Base-by-base conservation (phyloP, 2,329 filamentous ascomycete species). In the Colletotrichum abscissum region DNA sequence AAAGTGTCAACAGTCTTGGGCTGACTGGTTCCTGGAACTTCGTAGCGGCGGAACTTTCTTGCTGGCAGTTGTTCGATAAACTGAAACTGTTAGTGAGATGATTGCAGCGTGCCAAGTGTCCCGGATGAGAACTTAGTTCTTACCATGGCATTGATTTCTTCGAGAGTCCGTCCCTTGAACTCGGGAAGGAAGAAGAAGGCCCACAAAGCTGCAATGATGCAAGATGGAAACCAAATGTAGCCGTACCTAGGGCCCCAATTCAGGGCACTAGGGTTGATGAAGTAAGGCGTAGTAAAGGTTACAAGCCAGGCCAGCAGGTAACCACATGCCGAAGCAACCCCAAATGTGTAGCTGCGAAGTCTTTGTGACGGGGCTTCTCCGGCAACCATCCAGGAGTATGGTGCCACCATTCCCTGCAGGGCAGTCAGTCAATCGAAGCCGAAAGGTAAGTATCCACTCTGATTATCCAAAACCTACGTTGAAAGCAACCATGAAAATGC, bases 201-300 rank as follows among this genome's bases (percentile, higher is more conserved):
- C 62, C 62, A 64, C 24, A 64, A 19, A 35, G 62, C 86, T 83
- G 73, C 86, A 59, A 80, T 28, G 30, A 79, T 58, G 33, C 76
- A 77, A 24, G 77, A 79, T 8, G 79, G 80, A 60, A 79, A 84
- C 87, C 87, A 89, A 72, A 89, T 87, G 68, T 86, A 89, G 2
- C 87, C 84, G 74, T 89, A 88, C 74, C 84, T 82, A 0, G 87
- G 86, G 2, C 79, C 87, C 87, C 87, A 89, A 71, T 87, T 85
- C 67, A 89, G 78, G 3, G 84, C 78, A 26, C 81, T 80, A 0
- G 86, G 86, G 74, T 89, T 88, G 76, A 89, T 88, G 75, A 89
- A 89, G 77, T 89, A 89, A 1, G 86, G 87, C 6, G 87, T 86
- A 0, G 87, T 88, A 75, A 88, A 89, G 0, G 86, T 87, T 0